Percentiles rank a stretch among this genome's conserved stretches.
These are phyloP conservation scores for Cytospora mali DNA, from an alignment of 2,329 filamentous ascomycete species.

Conservation along the genomic window DNA sequence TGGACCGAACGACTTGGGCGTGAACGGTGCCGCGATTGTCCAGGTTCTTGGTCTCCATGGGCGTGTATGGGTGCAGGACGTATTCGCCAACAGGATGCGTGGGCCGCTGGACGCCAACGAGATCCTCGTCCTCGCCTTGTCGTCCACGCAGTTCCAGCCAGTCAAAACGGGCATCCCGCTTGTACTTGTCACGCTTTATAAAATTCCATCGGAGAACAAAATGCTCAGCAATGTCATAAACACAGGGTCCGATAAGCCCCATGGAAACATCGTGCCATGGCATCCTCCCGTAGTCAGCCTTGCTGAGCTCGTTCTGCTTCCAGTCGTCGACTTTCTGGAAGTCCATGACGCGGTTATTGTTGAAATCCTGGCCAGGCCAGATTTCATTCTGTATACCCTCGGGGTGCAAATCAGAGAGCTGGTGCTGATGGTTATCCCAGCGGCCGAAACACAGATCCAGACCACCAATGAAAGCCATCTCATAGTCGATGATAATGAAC, in stretches of 20 bases:
- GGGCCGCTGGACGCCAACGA: conserved; percentile 85
- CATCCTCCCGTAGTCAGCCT: conserved; percentile 91
- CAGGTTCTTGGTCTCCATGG: conserved; percentile 66
- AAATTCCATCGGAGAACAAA: conserved; percentile 97
- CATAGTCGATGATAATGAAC: conserved; percentile 92
- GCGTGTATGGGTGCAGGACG: conserved; percentile 73
- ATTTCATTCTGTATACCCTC: conserved; percentile 79
- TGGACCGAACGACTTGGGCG: conserved; percentile 87
- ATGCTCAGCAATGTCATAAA: conserved; percentile 94
- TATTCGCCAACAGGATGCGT: conserved; percentile 90
- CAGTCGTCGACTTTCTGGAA: conserved; percentile 90
- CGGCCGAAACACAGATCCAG: conserved; percentile 94
- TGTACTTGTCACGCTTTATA: conserved; percentile 96
- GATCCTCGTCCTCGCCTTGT: conserved; percentile 76
- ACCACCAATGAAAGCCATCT: conserved; percentile 88
- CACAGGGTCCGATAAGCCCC: conserved; percentile 84
- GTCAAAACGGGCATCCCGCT: conserved; percentile 79
- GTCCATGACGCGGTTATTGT: conserved; percentile 96
- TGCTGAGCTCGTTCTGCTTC: conserved; percentile 90
- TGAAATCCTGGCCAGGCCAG: conserved; percentile 96
- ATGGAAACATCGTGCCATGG: conserved; percentile 97
- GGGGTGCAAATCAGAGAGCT: conserved; percentile 84
- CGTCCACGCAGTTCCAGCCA: conserved; percentile 82
- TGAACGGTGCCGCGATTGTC: conserved; percentile 72
- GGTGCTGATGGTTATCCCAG: conserved; percentile 87